Evolutionary conservation across 2,329 filamentous ascomycete species (phyloP).

Genomic region (Xylariaceae sp.): DNA sequence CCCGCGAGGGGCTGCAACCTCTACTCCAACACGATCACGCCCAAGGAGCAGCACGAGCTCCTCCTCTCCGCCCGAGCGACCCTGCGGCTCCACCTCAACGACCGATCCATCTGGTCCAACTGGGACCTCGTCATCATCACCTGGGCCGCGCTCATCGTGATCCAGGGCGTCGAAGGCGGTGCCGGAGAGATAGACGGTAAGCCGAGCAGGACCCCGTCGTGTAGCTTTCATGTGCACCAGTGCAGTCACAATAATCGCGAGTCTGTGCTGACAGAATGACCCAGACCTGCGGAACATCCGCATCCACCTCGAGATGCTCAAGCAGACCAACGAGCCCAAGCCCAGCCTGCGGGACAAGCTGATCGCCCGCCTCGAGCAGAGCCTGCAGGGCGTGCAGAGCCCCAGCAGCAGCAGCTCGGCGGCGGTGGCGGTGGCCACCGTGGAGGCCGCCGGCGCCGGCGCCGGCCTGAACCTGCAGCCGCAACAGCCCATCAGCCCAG

Average conservation of each 20-base stretch:
- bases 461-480: conserved; percentile 5
- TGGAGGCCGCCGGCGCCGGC: conserved; percentile 4
- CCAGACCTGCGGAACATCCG: conserved; percentile 22
- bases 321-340: conserved; percentile 21
- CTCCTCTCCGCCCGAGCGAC: conserved; percentile 33
- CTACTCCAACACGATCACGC: conserved; percentile 29
- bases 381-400: conserved; percentile 17
- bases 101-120: conserved; percentile 35
- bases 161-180: conserved; percentile 33
- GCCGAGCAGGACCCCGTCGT: too few relatives aligned
- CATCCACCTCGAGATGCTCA: conserved; percentile 22
- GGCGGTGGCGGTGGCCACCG: too few relatives aligned
- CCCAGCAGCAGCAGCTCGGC: too few relatives aligned
- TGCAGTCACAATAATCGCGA: background rate
- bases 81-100: conserved; percentile 31
- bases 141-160: conserved; percentile 35
- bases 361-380: conserved; percentile 18
- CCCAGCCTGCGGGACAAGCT: conserved; percentile 18
- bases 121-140: conserved; percentile 37
- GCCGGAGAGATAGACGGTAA: conserved; percentile 31
- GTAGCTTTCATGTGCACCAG: background rate
- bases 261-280: too few relatives aligned
- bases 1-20: conserved; percentile 32
- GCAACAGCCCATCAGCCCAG: conserved; percentile 5
- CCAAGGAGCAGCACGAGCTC: conserved; percentile 32